These are phyloP conservation scores for Kurtzmaniella cleridarum DNA, from an alignment of 805 yeast genomes.

Conservation along the genomic window DNA sequence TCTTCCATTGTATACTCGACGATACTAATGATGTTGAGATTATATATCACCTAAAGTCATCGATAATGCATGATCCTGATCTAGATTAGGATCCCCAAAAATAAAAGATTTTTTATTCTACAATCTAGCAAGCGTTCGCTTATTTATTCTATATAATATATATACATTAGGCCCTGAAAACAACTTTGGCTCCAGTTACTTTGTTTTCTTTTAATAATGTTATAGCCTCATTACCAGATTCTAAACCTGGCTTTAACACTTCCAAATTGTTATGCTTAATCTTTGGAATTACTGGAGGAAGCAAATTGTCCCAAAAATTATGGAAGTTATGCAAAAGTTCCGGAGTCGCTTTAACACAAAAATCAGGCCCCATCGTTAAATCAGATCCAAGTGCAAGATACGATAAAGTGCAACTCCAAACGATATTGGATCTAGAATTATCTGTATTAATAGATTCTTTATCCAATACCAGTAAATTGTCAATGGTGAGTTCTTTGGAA, in stretches of 20 bases:
- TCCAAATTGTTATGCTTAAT: constrained; percentile 16
- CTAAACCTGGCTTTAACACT: constrained; percentile 23
- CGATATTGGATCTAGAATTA: constrained; percentile 9
- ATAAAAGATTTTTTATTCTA: too few relatives aligned
- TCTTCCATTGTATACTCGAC: constrained; percentile 62
- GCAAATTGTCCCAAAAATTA: constrained; percentile 16
- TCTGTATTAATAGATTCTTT: constrained; percentile 7
- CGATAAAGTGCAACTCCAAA: constrained; percentile 9
- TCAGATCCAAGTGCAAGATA: constrained; percentile 11
- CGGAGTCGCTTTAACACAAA: background rate
- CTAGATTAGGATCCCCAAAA: background rate
- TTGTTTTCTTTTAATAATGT: constrained; percentile 29
- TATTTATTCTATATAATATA: too few relatives aligned
- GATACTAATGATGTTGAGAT: constrained; percentile 61
- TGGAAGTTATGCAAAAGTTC: constrained; percentile 3
- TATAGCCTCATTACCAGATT: constrained; percentile 30
- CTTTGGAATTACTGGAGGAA: constrained; percentile 14
- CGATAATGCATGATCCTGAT: background rate
- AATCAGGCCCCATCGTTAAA: constrained; percentile 2
- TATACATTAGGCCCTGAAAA: constrained; percentile 28
- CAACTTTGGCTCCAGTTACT: constrained; percentile 42
- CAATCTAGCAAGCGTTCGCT: too few relatives aligned
- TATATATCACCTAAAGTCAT: constrained; percentile 47
- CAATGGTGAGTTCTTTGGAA: constrained; percentile 10
- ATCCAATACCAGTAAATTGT: constrained; percentile 13